Evolutionary conservation across 352 stramenopile genomes (phyloP), one percentile per base, ranked within the genome.

Genomic region (Globisporangium paddicum): DNA sequence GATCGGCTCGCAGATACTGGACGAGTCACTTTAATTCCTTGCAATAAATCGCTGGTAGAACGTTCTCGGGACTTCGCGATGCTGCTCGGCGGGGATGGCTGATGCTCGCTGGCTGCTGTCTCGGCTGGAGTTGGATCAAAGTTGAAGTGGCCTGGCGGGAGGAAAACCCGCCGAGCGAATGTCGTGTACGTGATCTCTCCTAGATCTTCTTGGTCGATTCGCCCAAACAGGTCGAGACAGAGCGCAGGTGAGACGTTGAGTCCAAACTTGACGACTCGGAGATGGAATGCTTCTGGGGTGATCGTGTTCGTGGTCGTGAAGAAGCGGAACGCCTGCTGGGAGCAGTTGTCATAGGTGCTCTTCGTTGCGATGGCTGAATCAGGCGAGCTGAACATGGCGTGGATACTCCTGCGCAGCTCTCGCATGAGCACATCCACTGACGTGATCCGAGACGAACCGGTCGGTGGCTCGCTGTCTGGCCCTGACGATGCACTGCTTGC

Each of bases 261-360:
- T 6, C 83, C 71, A 10, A 93, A 63, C 26, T 87, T 80, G 21
- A 72, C 66, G 23, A 90, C 68, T 28, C 84, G 85, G 67, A 77
- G 66, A 13, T 87, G 71, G 50, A 93, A 93, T 2, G 67, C 77
- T 54, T 90, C 77, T 4, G 71, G 65, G 0, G 77, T 83, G 62
- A 93, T 90, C 18, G 70, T 75, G 58, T 89, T 90, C 14, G 74
- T 89, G 13, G 77, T 87, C 42, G 83, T 93, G 60, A 91, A 93
- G 61, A 78, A 87, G 11, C 74, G 74, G 44, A 93, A 93, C 3
- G 83, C 83, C 37, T 89, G 80, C 42, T 79, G 68, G 26, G 64
- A 78, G 49, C 71, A 85, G 51, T 89, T 85, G 18, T 87, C 77
- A 49, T 89, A 81, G 10, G 68, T 53, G 19, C 55, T 83, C 3